These are phyloP conservation scores for Ceriops zippeliana DNA, from an alignment of 345 rosid species.

Conservation along the genomic window DNA sequence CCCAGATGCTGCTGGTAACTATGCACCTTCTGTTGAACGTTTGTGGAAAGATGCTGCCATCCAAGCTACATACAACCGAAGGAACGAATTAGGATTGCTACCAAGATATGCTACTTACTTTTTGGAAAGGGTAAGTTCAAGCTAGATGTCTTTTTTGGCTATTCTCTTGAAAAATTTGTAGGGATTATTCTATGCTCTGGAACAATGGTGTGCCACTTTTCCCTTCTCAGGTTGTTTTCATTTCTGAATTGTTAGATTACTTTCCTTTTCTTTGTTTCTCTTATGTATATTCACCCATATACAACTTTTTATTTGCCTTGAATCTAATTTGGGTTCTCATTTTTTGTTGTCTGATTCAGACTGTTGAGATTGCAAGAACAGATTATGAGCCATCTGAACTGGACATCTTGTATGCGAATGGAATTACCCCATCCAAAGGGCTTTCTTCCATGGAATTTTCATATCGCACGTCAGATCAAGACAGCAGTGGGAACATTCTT, in stretches of 20 bases:
- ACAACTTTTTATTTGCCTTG: no score
- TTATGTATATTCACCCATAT: no score
- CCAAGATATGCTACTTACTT: slow-evolving; percentile 78
- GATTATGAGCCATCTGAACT: slow-evolving; percentile 72
- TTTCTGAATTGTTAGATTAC: no score
- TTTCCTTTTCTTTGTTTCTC: no score
- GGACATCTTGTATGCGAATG: slow-evolving; percentile 84
- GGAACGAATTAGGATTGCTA: slow-evolving; percentile 59
- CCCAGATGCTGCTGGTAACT: slow-evolving; percentile 59
- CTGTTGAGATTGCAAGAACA: slow-evolving; percentile 65
- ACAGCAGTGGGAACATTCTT: slow-evolving; percentile 22
- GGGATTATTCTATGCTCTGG: no score
- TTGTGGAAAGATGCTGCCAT: slow-evolving; percentile 71
- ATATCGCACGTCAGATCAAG: slow-evolving; percentile 41
- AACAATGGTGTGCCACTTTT: no score
- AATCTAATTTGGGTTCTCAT: no score
- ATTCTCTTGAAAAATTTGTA: neutral
- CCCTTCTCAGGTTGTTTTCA: no score
- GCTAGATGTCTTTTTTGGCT: slow-evolving; percentile 12
- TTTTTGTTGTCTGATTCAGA: slow-evolving; percentile 37
- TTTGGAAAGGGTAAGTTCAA: slow-evolving; percentile 62
- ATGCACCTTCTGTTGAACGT: slow-evolving; percentile 59
- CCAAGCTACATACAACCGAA: slow-evolving; percentile 73
- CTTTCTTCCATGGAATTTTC: slow-evolving; percentile 74
- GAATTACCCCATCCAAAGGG: slow-evolving; percentile 59